Evolutionary conservation across 164 flowering plant species (phyloP).

Genomic region (Dillenia suffruticosa): DNA sequence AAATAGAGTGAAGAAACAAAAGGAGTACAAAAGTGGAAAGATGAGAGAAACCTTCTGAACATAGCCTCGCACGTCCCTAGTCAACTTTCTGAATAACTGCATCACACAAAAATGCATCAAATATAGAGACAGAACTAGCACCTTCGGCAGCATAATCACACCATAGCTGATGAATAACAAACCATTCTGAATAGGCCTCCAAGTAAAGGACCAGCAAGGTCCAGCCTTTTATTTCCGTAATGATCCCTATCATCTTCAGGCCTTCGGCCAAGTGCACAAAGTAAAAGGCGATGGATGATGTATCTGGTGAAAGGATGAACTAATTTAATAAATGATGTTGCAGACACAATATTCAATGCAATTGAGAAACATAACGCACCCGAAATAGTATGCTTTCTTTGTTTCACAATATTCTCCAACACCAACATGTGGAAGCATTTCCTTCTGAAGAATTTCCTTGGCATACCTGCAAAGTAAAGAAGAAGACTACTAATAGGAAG

Average conservation of each 20-base stretch:
- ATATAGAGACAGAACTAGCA: neutral
- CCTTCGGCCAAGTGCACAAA: conserved; percentile 94
- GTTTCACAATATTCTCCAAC: conserved; percentile 95
- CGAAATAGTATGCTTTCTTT: conserved; percentile 95
- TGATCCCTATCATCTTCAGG: conserved; percentile 99
- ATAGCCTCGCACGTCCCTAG: conserved; percentile 91
- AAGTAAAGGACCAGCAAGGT: conserved; percentile 98
- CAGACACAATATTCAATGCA: neutral
- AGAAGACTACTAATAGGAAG: neutral
- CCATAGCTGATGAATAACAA: conserved; percentile 13
- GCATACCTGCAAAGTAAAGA: conserved; percentile 60
- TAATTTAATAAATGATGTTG: neutral
- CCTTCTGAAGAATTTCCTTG: conserved; percentile 91
- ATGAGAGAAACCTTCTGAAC: conserved; percentile 71
- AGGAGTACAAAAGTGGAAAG: neutral
- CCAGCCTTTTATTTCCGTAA: conserved; percentile 95
- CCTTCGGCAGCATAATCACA: too few species aligned
- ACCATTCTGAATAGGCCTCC: conserved; percentile 96
- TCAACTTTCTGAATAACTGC: conserved; percentile 94
- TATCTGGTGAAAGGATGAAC: conserved; percentile 41
- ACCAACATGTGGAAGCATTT: conserved; percentile 99
- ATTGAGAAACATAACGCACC: conserved; percentile 34
- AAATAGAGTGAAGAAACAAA: neutral
- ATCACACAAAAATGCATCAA: conserved; percentile 15
- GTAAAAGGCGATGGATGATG: conserved; percentile 86